A percentile compares a stretch with the other conserved stretches of the same genome.
Conservation (phyloP, 768 basidiomycete genomes). For the Suillus decipiens region DNA sequence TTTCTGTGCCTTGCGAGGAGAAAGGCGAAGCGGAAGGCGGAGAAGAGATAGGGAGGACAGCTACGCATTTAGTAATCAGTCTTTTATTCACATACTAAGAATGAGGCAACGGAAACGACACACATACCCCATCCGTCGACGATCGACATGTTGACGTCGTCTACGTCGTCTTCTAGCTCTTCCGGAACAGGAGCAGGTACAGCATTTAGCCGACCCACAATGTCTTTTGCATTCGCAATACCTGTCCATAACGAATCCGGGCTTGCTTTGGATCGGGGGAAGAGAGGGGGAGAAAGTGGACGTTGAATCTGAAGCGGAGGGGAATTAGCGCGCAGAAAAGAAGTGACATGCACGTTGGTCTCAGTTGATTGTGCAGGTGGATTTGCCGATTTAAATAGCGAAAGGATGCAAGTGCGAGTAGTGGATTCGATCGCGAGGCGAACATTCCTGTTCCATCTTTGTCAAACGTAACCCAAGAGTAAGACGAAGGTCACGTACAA, state of each 20-base stretch:
- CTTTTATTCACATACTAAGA: constrained; percentile 24
- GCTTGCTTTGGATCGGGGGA: constrained; percentile 33
- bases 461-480: constrained; percentile 8
- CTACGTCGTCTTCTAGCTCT: constrained; percentile 45
- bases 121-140: constrained; percentile 68
- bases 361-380: constrained; percentile 15
- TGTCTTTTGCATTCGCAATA: constrained; percentile 24
- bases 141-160: constrained; percentile 53
- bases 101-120: constrained; percentile 6
- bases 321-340: constrained; percentile 34
- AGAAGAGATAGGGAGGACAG: constrained; percentile 42
- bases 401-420: constrained; percentile 24
- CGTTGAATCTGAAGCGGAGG: constrained; percentile 27
- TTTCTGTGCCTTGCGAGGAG: constrained; percentile 43
- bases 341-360: constrained; percentile 19
- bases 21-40: constrained; percentile 36
- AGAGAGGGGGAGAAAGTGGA: constrained; percentile 45
- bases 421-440: constrained; percentile 31
- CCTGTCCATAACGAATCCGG: constrained; percentile 7
- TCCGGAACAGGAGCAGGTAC: constrained; percentile 31
- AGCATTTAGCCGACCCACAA: constrained; percentile 27
- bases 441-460: constrained; percentile 29
- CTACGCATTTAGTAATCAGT: constrained; percentile 29
- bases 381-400: constrained; percentile 30
- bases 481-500: constrained; percentile 37